Evolutionary conservation across 148 eudicot species (phyloP).

Genomic region (Euryodendron excelsum): DNA sequence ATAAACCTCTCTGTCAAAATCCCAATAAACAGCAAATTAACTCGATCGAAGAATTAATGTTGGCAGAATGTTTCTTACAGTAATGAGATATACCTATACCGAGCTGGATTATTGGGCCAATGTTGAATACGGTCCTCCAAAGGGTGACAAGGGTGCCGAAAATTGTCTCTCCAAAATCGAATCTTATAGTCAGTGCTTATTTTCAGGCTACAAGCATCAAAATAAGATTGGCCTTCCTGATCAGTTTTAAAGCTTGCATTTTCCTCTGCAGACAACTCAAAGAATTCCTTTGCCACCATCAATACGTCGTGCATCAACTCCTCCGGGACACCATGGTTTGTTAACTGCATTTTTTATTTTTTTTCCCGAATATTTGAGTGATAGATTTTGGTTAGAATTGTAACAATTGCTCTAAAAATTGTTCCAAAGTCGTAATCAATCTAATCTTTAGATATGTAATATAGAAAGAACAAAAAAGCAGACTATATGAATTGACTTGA

Average conservation of each 20-base stretch:
- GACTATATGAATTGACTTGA: conserved; percentile 6
- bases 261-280: conserved; percentile 5
- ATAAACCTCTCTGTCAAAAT: too few relatives aligned
- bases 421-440: too few relatives aligned
- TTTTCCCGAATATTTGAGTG: too few relatives aligned
- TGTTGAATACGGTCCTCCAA: not conserved
- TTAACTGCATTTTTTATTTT: conserved; percentile 13
- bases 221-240: too few relatives aligned
- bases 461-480: too few relatives aligned
- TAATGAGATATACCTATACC: not conserved
- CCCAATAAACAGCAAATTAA: too few relatives aligned
- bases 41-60: too few relatives aligned
- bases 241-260: conserved; percentile 1
- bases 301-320: not conserved
- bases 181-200: not conserved
- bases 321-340: conserved; percentile 4
- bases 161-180: not conserved
- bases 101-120: not conserved
- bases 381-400: too few relatives aligned
- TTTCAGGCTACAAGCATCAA: not conserved
- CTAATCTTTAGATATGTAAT: too few relatives aligned
- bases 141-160: not conserved
- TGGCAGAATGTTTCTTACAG: too few relatives aligned
- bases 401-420: too few relatives aligned
- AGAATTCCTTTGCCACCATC: conserved; percentile 1